Conservation (phyloP, 495 filamentous ascomycete genomes). For the Neurospora sp. region DNA sequence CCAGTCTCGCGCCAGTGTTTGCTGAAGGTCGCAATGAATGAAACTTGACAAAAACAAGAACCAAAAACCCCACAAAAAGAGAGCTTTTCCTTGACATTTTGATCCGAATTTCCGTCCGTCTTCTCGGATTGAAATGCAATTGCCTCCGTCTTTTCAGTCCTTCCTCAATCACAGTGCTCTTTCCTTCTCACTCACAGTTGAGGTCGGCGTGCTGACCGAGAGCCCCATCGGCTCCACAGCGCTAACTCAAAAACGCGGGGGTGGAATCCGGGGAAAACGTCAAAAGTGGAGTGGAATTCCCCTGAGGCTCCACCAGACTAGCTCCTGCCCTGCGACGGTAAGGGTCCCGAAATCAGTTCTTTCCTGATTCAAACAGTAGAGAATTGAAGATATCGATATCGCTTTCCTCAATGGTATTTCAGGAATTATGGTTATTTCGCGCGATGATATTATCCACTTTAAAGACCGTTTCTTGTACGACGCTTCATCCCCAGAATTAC, state of each 20-base stretch:
- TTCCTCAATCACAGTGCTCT: not conserved
- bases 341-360: not conserved
- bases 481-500: not conserved
- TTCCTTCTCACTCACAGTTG: not conserved
- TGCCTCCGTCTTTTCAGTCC: not conserved
- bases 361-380: not conserved
- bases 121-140: not conserved
- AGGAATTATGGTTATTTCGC: no score
- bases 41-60: not conserved
- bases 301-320: not conserved
- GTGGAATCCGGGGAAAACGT: conserved; percentile 17
- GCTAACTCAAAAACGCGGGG: conserved; percentile 12
- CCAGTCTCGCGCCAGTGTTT: not conserved
- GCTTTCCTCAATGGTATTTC: not conserved
- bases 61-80: not conserved
- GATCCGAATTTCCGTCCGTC: not conserved
- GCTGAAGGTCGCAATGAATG: not conserved
- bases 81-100: not conserved
- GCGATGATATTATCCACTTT: no score
- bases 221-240: conserved; percentile 11
- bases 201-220: conserved; percentile 3
- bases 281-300: conserved; percentile 4
- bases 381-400: not conserved
- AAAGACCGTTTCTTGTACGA: not conserved
- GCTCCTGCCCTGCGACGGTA: not conserved